phyloP scores from a whole-genome alignment of 108 stramenopile genomes.

The Cyclostephanos invisitatus region DNA sequence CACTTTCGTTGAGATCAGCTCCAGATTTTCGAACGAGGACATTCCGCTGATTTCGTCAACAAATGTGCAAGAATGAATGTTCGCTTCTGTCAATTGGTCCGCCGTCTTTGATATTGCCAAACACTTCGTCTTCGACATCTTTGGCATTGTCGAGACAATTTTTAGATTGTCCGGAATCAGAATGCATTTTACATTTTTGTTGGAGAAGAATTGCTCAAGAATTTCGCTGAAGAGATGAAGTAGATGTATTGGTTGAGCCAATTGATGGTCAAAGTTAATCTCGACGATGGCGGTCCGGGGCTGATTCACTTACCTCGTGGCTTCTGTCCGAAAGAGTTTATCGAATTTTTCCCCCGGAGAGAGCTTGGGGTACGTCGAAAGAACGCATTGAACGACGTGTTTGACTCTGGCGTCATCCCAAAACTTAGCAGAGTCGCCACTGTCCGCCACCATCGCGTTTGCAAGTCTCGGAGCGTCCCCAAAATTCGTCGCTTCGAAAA shows the following conservation, averaged over 20 bases:
- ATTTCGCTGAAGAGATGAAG: constrained; percentile 30
- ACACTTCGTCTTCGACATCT: constrained; percentile 60
- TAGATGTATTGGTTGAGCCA: constrained; percentile 21
- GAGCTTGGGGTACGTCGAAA: constrained; percentile 49
- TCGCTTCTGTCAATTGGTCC: constrained; percentile 46
- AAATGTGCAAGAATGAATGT: constrained; percentile 45
- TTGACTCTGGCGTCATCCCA: constrained; percentile 44
- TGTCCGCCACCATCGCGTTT: constrained; percentile 10
- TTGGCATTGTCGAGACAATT: constrained; percentile 48
- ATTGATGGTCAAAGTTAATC: constrained; percentile 21
- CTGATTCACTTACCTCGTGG: constrained; percentile 53
- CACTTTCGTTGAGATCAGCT: constrained; percentile 75
- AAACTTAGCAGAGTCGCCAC: constrained; percentile 23
- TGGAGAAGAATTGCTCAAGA: constrained; percentile 43
- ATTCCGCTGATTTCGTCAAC: constrained; percentile 64
- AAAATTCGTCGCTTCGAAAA: neutral
- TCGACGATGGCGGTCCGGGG: constrained; percentile 16
- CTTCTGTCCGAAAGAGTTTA: constrained; percentile 73
- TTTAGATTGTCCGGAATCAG: constrained; percentile 55
- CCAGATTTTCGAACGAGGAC: constrained; percentile 82
- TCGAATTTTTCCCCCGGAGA: constrained; percentile 67
- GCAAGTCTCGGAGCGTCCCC: neutral
- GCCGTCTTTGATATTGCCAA: constrained; percentile 63
- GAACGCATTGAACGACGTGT: constrained; percentile 37
- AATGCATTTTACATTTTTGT: constrained; percentile 37